Percentiles rank a stretch among this genome's conserved stretches.
phyloP scores from a whole-genome alignment of 129 eudicot genomes.

The Apium graveolens region DNA sequence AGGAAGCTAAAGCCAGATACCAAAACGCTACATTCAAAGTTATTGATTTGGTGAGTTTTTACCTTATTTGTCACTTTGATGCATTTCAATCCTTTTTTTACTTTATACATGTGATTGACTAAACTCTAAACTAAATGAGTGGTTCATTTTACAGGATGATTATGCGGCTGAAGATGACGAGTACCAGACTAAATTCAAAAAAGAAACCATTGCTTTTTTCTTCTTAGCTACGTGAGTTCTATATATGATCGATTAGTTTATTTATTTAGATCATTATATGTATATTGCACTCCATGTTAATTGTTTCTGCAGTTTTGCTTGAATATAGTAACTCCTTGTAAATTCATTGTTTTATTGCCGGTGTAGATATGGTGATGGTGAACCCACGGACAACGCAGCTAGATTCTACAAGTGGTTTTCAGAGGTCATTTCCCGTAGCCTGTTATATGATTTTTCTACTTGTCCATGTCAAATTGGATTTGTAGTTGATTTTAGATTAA shows the following conservation, averaged over 20 bases:
- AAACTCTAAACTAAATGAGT: too few relatives aligned
- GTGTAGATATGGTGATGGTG: constrained; percentile 97
- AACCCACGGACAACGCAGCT: constrained; percentile 98
- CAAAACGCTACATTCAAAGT: constrained; percentile 75
- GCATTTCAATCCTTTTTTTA: background rate
- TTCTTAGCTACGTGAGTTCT: constrained; percentile 85
- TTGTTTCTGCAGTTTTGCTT: background rate
- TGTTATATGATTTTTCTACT: constrained; percentile 1
- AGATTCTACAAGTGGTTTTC: constrained; percentile 92
- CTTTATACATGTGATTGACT: constrained; percentile 15
- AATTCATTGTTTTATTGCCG: constrained; percentile 13
- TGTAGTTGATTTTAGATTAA: constrained; percentile 5
- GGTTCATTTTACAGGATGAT: constrained; percentile 53
- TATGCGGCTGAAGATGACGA: constrained; percentile 95
- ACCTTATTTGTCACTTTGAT: background rate
- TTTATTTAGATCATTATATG: too few relatives aligned
- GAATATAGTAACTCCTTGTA: background rate
- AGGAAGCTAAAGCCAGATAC: constrained; percentile 93
- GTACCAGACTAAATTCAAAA: constrained; percentile 77
- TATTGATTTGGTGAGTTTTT: constrained; percentile 69
- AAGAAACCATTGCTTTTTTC: constrained; percentile 82
- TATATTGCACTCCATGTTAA: background rate
- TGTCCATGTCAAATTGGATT: background rate
- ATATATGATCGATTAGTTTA: background rate
- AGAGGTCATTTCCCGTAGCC: constrained; percentile 44